Conservation (phyloP, 495 filamentous ascomycete genomes). For the Daldinia childiae region DNA sequence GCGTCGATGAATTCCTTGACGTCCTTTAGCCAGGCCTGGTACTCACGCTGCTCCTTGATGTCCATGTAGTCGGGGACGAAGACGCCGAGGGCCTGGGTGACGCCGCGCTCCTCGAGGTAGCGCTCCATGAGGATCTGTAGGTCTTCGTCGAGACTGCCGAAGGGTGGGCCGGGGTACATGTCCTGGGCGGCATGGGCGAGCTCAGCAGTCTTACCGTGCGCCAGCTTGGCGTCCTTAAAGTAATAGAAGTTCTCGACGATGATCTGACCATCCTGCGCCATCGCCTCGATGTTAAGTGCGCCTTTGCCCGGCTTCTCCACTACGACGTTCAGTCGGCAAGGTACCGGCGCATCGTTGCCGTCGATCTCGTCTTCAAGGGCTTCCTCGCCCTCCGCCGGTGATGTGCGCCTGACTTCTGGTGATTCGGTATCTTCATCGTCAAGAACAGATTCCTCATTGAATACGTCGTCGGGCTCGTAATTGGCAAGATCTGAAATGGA, state of each 20-base stretch:
- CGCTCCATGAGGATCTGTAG: slow-evolving; percentile 90
- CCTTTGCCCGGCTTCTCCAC: slow-evolving; percentile 84
- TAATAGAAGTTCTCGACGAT: slow-evolving; percentile 92
- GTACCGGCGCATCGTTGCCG: slow-evolving; percentile 69
- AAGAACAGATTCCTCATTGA: slow-evolving; percentile 58
- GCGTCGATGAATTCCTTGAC: slow-evolving; percentile 81
- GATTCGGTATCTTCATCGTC: slow-evolving; percentile 72
- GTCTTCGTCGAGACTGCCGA: slow-evolving; percentile 94
- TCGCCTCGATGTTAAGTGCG: slow-evolving; percentile 84
- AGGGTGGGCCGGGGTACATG: slow-evolving; percentile 90
- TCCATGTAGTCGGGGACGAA: slow-evolving; percentile 98
- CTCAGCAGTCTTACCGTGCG: slow-evolving; percentile 61
- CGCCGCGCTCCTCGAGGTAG: slow-evolving; percentile 92
- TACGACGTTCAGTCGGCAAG: slow-evolving; percentile 83
- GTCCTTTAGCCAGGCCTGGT: slow-evolving; percentile 86
- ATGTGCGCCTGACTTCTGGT: slow-evolving; percentile 53
- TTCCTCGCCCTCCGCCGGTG: slow-evolving; percentile 59
- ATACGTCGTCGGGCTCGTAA: slow-evolving; percentile 60
- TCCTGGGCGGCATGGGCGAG: slow-evolving; percentile 66
- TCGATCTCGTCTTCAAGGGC: slow-evolving; percentile 56
- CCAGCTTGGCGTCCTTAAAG: slow-evolving; percentile 77
- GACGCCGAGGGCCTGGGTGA: slow-evolving; percentile 85
- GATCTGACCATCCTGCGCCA: slow-evolving; percentile 86
- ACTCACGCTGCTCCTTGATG: slow-evolving; percentile 99
- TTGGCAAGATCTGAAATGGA: slow-evolving; percentile 90